Conservation (phyloP, 2,329 filamentous ascomycete genomes). For the Tricladium varicosporioides region DNA sequence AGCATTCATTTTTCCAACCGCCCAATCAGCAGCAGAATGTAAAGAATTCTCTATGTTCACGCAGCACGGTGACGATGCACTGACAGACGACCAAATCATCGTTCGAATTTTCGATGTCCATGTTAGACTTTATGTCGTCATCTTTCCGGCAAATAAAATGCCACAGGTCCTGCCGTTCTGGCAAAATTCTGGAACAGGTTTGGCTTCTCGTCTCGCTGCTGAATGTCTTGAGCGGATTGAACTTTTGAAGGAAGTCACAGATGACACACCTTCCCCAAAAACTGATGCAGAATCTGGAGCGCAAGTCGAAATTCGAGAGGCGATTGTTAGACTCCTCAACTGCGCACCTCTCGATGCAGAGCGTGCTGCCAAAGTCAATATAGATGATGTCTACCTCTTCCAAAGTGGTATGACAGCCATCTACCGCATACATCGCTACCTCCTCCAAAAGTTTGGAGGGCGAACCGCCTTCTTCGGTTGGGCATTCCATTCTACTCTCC, state of each 20-base stretch:
- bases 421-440: constrained; percentile 40
- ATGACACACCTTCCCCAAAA: constrained; percentile 36
- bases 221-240: constrained; percentile 40
- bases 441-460: constrained; percentile 34
- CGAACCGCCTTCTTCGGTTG: constrained; percentile 46
- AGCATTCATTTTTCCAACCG: constrained; percentile 15
- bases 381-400: constrained; percentile 51
- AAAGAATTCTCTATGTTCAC: constrained; percentile 17
- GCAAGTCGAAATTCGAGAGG: constrained; percentile 39
- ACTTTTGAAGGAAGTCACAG: constrained; percentile 34
- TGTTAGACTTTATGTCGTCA: constrained; percentile 42
- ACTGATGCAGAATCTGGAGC: constrained; percentile 34
- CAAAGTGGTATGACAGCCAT: constrained; percentile 55
- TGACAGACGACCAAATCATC: constrained; percentile 15
- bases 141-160: constrained; percentile 38
- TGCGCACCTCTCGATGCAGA: constrained; percentile 35
- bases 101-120: constrained; percentile 20
- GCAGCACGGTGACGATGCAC: constrained; percentile 8
- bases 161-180: constrained; percentile 43
- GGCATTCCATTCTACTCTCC: constrained; percentile 50
- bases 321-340: constrained; percentile 42
- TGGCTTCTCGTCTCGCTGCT: constrained; percentile 47
- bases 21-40: constrained; percentile 17
- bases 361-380: constrained; percentile 12
- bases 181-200: constrained; percentile 45